Base-by-base conservation (phyloP, 2,329 filamentous ascomycete genomes). In the Beauveria caledonica region DNA sequence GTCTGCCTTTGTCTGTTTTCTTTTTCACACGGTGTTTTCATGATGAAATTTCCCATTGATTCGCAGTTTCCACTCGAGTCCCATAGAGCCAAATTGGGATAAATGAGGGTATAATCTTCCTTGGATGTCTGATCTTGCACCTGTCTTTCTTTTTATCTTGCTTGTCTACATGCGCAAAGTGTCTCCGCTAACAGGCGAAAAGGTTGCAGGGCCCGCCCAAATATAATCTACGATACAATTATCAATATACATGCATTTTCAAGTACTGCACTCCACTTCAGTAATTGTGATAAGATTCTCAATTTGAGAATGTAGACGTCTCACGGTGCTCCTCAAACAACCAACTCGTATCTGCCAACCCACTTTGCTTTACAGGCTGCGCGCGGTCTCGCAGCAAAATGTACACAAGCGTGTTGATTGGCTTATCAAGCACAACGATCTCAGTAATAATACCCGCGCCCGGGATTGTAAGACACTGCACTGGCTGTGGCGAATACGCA, bases 1-100 rank as follows among this genome's bases (percentile, higher is more conserved):
- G 60, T 52, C 27, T 33, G 29, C 54, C 57, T 56, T 60, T 53
- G 17, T 39, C 57, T 33, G 33, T 8, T 44, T 55, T 60, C 51
- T 55, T 25, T 53, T 58, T 36, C 25, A 17, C 56, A 46, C n/a
- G 58, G 58, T 66, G 62, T 63, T 62, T 62, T 56, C 69, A 85
- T 88, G 86, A 89, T 89, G 86, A 89, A 88, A 86, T 74, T 82
- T 82, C 80, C 86, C 83, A 74, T 80, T 83, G 80, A 89, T 90
- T 92, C 87, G 88, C 88, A 91, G 88, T 91, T 91, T 91, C 85
- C 87, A 89, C 88, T 89, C 80, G 86, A 89, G 85, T 81, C 82
- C 80, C 80, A 76, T 73, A 73, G 84, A 87, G 86, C 85, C 85
- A 84, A 78, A 77, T 75, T 76, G 81, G 80, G 82, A 81, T 78